phyloP scores from a whole-genome alignment of 192 early-diverging fungal genomes.

The Haplosporangium gracile region DNA sequence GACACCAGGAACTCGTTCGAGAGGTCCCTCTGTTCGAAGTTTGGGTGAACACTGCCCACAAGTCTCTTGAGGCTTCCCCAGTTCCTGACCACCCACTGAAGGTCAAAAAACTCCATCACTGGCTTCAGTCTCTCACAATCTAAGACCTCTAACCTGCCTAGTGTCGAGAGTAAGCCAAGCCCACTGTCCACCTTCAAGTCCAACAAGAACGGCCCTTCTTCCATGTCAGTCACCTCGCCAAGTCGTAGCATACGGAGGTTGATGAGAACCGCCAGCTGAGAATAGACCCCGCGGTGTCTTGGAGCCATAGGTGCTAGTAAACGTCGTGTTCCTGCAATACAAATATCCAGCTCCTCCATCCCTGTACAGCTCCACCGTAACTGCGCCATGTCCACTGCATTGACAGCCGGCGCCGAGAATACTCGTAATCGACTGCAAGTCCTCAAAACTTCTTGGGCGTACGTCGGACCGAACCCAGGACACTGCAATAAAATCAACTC shows the following conservation, averaged over 20 bases:
- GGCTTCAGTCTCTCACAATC: slow-evolving; percentile 13
- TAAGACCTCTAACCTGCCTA: slow-evolving; percentile 5
- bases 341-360: slow-evolving; percentile 11
- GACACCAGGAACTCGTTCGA: slow-evolving; percentile 16
- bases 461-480: not conserved
- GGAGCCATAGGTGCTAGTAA: not conserved
- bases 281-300: slow-evolving; percentile 10
- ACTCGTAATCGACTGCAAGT: not conserved
- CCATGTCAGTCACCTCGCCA: not conserved
- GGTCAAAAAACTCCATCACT: slow-evolving; percentile 15
- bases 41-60: slow-evolving; percentile 20
- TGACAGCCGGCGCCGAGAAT: slow-evolving; percentile 3
- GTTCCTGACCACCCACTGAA: slow-evolving; percentile 23
- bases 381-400: slow-evolving; percentile 4
- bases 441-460: slow-evolving; percentile 3
- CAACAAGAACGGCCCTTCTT: not conserved
- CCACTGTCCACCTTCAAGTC: slow-evolving; percentile 14
- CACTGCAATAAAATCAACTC: not conserved
- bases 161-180: slow-evolving; percentile 4
- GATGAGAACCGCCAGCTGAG: slow-evolving; percentile 9
- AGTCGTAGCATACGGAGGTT: slow-evolving; percentile 24
- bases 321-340: not conserved
- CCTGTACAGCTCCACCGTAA: not conserved
- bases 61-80: slow-evolving; percentile 19
- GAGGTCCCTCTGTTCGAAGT: not conserved